Evolutionary conservation across 768 basidiomycete genomes (phyloP), one percentile per base, ranked within the genome.

Genomic region (Boletus coccyginus): DNA sequence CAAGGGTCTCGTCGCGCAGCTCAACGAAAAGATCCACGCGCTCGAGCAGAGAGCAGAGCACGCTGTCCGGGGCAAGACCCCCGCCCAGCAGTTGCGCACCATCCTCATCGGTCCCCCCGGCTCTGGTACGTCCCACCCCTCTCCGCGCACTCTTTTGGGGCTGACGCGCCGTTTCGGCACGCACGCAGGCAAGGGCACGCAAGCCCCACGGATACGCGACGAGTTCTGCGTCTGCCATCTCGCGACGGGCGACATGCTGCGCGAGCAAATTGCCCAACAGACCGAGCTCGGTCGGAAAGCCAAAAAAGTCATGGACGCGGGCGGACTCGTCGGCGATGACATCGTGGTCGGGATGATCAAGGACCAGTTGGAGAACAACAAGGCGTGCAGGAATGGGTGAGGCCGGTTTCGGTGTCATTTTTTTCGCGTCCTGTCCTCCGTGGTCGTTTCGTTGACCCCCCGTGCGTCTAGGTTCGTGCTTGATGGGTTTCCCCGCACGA

Each of bases 401-500:
- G 94, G 75, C 21, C 45, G 32, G 1, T 57, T 51, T 44, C n/a
- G 10, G 10, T 19, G 32, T 31, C 24, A 21, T 31, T 1, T 12
- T 31, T 2, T 12, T n/a, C 1, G 32, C 33, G 33, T 13, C 32
- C 27, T 33, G 10, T 33, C 10, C 10, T 12, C 32, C 9, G 32
- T 10, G 10, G 3, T 46, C 21, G 31, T 42, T 21, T 7, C 0
- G 19, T 29, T 12, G 43, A 53, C 36, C 12, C 3, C 3, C 33
- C 13, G 9, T 3, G 16, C 21, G 27, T 11, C 16, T 63, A 98
- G 96, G 38, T 99, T 99, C 74, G 97, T 99, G 55, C 81, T 99
- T 49, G 97, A 99, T 67, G 97, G 97, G n/a, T 99, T 99, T 84
- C 97, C 97, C 41, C 88, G 97, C 42, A 98, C 96, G 5, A 92